phyloP scores from a whole-genome alignment of 2,329 filamentous ascomycete genomes.

The Pseudogymnoascus sp. region DNA sequence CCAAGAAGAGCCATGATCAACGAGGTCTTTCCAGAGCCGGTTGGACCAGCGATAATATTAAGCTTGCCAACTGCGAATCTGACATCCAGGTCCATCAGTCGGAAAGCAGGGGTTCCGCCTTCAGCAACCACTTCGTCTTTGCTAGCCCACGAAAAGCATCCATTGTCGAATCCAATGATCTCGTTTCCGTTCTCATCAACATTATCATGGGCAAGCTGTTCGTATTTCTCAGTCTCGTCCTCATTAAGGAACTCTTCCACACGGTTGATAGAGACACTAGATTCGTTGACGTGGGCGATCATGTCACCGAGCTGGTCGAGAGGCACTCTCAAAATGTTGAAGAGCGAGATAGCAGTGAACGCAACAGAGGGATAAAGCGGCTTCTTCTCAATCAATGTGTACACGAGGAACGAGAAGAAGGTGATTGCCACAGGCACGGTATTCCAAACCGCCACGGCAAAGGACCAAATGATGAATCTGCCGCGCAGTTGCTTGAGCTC shows the following conservation, averaged over 20 bases:
- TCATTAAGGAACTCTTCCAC: constrained; percentile 90
- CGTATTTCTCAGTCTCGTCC: constrained; percentile 93
- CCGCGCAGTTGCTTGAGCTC: constrained; percentile 73
- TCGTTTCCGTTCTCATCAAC: constrained; percentile 59
- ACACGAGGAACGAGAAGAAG: constrained; percentile 90
- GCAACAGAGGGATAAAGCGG: constrained; percentile 84
- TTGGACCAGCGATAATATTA: constrained; percentile 88
- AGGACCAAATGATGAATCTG: constrained; percentile 84
- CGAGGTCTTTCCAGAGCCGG: constrained; percentile 91
- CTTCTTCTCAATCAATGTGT: constrained; percentile 83
- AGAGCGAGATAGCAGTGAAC: constrained; percentile 92
- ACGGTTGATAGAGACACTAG: constrained; percentile 92
- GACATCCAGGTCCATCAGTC: constrained; percentile 73
- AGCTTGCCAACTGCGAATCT: constrained; percentile 78
- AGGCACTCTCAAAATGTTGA: constrained; percentile 85
- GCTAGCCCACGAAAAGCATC: constrained; percentile 83
- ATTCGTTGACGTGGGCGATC: constrained; percentile 96
- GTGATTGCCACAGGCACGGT: constrained; percentile 92
- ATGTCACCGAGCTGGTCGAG: constrained; percentile 96
- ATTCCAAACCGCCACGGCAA: constrained; percentile 92
- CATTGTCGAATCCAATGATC: constrained; percentile 75
- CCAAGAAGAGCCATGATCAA: constrained; percentile 91
- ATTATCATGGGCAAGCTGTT: constrained; percentile 66
- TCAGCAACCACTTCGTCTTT: constrained; percentile 52
- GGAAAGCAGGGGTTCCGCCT: constrained; percentile 61